phyloP scores from a whole-genome alignment of 108 stramenopile genomes.

The Nitzschia sp. region DNA sequence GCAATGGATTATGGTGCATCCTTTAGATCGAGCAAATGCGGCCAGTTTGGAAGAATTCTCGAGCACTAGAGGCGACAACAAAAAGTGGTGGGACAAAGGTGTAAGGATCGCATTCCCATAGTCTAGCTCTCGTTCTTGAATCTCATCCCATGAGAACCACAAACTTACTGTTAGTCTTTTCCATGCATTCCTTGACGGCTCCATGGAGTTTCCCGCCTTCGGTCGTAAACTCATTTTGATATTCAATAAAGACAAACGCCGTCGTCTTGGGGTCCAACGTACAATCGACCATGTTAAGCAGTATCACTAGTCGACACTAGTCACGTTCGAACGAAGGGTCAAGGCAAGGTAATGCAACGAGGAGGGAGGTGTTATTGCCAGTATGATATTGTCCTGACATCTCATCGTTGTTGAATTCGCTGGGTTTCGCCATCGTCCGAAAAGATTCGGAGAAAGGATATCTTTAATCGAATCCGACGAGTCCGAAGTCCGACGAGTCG shows the following conservation, averaged over 20 bases:
- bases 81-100: neutral
- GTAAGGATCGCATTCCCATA: neutral
- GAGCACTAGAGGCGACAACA: conserved; percentile 33
- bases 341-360: too few species aligned
- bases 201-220: conserved; percentile 72
- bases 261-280: conserved; percentile 60
- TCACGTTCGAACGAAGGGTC: too few species aligned
- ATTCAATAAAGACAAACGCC: conserved; percentile 78
- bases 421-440: too few species aligned
- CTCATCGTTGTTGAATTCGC: too few species aligned
- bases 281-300: too few species aligned
- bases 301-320: too few species aligned
- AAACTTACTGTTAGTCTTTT: conserved; percentile 38
- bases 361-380: too few species aligned
- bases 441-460: too few species aligned
- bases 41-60: conserved; percentile 53
- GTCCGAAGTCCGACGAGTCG: too few species aligned
- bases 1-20: conserved; percentile 63
- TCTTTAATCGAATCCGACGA: too few species aligned
- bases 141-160: neutral
- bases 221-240: conserved; percentile 83
- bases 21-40: conserved; percentile 49
- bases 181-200: conserved; percentile 66
- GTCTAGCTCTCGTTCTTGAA: too few species aligned
- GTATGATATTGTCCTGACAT: too few species aligned